Base-by-base conservation (phyloP, 208 protist genomes). In the Leptomonas pyrrhocoris region DNA sequence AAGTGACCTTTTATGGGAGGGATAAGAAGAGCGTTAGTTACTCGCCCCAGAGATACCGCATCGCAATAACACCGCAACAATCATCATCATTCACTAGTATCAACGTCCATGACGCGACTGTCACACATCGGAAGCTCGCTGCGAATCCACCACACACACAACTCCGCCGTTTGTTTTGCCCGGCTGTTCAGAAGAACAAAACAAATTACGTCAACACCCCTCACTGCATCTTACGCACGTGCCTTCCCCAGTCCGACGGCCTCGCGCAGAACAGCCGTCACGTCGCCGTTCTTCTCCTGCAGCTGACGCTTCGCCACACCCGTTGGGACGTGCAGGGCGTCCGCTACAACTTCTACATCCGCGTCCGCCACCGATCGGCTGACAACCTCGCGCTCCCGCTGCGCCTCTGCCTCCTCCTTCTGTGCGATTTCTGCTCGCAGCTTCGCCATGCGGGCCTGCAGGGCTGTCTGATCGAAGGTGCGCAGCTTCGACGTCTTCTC, bases 401-500 rank as follows among this genome's bases (percentile, higher is more conserved):
- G 71, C 36, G 76, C 65, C 68, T 96, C 87, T 8, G 69, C 82
- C 53, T 75, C 74, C 21, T 81, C 92, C 62, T 90, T 85, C 68
- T 84, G 73, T 28, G 73, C 76, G 18, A 91, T 68, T 63, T 96
- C 88, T 1, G 69, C 77, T 46, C 78, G 73, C 34, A 96, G 71
- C 71, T 88, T 87, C 51, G 79, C 62, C 84, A 94, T 93, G 27
- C 80, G 80, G 58, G 83, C 78, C 73, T 90, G 77, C 50, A 91
- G 76, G 27, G 84, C 88, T 11, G 81, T 78, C 62, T 88, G 77
- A 30, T 94, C 86, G 54, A 90, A 92, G 53, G 81, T 88, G 75
- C 87, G 86, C 38, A 93, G 70, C 73, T 79, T 83, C 30, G 79
- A 80, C 40, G 81, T 79, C 70, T 88, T 92, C 79, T 96, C 88